phyloP scores from a whole-genome alignment of 257 asterid species.

The Solanum chmielewskii region DNA sequence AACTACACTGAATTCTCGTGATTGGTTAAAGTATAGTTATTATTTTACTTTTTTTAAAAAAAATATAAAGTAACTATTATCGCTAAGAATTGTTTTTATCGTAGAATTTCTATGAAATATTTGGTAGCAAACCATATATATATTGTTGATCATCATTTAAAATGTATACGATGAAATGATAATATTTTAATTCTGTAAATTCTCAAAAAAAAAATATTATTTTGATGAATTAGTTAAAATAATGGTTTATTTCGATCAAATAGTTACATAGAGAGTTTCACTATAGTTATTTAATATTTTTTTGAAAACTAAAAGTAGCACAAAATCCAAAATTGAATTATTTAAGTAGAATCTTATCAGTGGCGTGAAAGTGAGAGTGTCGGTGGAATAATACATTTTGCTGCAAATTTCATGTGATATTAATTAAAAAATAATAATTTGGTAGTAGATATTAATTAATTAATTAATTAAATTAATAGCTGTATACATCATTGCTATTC shows the following conservation, averaged over 20 bases:
- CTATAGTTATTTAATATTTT: background rate
- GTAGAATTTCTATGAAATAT: rapidly evolving
- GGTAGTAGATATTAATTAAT: background rate
- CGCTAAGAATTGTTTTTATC: no score
- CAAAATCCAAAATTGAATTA: background rate
- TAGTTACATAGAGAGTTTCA: no score
- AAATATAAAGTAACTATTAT: no score
- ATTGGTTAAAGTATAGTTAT: background rate
- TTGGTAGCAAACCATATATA: no score
- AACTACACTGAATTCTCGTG: background rate
- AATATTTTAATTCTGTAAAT: no score
- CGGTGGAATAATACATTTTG: background rate
- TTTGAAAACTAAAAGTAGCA: background rate
- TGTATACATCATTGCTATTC: background rate
- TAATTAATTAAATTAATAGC: background rate
- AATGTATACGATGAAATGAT: no score
- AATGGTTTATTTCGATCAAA: no score
- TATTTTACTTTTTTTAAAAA: no score
- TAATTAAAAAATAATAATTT: background rate
- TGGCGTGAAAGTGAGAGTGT: background rate
- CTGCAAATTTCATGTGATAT: background rate
- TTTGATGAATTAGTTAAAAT: no score
- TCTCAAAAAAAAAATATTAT: no score
- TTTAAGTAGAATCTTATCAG: background rate
- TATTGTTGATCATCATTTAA: no score